Base-by-base conservation (phyloP, 345 rosid species). In the Eucalyptus pumila region DNA sequence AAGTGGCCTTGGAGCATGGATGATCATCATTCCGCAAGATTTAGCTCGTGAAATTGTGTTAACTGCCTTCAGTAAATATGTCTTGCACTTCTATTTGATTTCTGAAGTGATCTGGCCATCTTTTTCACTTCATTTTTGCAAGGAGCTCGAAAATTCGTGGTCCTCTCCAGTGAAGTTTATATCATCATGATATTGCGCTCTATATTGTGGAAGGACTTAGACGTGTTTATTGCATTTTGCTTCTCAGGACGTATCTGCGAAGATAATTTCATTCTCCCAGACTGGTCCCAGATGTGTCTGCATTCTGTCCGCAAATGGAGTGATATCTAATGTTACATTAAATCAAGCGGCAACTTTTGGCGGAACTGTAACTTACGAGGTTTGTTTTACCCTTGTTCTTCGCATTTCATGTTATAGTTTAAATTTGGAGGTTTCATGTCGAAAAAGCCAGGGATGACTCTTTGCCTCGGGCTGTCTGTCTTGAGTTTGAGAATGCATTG, bases 281-380 rank as follows among this genome's bases (percentile, higher is more conserved):
- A 92, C 93, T 86, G 94, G 96, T 54, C 94, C 97, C 6, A 91
- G 93, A 90, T 93, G 95, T 85, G 92, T 96, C 65, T 95, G 96
- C 87, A 92, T 95, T 87, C 91, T 96, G 88, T 93, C 98, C 11
- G 98, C 96, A 83, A 95, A 88, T 92, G 98, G 98, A 88, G 92
- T 95, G 89, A 93, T 96, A 92, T 96, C 96, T 47, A 96, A 95
- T 37, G 98, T 93, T 19, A 94, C 97, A 83, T 95, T 96, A 87
- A 92, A 95, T 89, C 98, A 95, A 88, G 91, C 94, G 5, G 93
- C 97, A 42, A 92, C 94, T 81, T 94, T 96, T 49, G 97, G 97
- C 21, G 98, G 98, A 87, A 94, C 95, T 87, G 96, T 96, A 37
- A 94, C 97, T 86, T 94, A 94, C 52, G 97, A 96, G 98, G 98